Evolutionary conservation across 2,329 filamentous ascomycete species (phyloP).

Genomic region (Cryphonectria parasitica): DNA sequence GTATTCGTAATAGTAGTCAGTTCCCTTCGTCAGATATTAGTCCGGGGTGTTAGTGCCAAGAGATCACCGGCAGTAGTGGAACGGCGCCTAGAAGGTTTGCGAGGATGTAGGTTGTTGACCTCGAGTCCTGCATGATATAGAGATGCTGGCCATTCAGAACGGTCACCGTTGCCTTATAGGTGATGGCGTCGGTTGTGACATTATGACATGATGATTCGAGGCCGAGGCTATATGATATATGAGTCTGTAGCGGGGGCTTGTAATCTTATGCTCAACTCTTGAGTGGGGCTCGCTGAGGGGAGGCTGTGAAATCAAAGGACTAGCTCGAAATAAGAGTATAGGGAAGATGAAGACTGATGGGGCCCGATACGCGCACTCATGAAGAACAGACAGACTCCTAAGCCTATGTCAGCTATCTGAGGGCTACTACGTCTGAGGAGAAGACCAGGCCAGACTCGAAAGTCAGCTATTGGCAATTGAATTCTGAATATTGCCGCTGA

Average conservation of each 20-base stretch:
- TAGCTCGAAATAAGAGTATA: too few species aligned
- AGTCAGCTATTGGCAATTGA: neutral
- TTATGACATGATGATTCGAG: neutral
- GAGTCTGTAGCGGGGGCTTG: neutral
- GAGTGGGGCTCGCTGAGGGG: neutral
- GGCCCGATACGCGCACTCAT: neutral
- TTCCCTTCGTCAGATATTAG: neutral
- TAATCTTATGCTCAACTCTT: neutral
- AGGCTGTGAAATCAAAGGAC: neutral
- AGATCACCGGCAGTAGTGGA: neutral
- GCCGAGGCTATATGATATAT: neutral
- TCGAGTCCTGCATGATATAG: neutral
- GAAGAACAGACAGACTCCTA: neutral
- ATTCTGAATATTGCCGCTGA: neutral
- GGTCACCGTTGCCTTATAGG: neutral
- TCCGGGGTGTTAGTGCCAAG: neutral
- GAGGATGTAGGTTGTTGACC: neutral
- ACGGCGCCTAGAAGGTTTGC: neutral
- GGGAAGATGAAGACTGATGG: neutral
- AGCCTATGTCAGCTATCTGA: neutral
- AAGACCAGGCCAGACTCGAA: neutral
- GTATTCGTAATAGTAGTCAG: neutral
- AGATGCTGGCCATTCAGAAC: neutral
- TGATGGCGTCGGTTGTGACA: neutral
- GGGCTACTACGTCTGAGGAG: neutral